These are phyloP conservation scores for Candida labiduridarum DNA, from an alignment of 1,139 yeast genomes.

Conservation along the genomic window DNA sequence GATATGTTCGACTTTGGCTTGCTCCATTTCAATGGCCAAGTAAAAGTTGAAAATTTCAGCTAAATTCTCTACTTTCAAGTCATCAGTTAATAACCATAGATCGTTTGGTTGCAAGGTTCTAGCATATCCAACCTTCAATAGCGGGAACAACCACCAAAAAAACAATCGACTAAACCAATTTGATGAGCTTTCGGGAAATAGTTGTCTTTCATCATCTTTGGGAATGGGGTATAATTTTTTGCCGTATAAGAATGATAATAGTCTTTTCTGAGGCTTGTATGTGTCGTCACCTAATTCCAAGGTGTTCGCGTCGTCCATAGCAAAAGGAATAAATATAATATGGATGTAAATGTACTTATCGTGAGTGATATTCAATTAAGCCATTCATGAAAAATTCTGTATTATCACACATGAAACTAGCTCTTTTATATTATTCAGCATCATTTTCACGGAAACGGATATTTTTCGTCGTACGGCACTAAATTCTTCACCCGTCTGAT, in stretches of 20 bases:
- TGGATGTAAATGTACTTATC: too few relatives aligned
- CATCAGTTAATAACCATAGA: conserved; percentile 54
- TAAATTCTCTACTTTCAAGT: conserved; percentile 51
- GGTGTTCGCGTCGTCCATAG: conserved; percentile 14
- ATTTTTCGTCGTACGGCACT: too few relatives aligned
- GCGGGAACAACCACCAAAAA: conserved; percentile 62
- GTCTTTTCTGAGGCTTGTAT: conserved; percentile 20
- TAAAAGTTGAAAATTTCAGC: conserved; percentile 32
- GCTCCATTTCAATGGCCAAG: conserved; percentile 38
- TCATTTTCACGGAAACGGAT: too few relatives aligned
- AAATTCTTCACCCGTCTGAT: too few relatives aligned
- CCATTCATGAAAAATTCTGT: too few relatives aligned
- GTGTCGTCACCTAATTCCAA: conserved; percentile 17
- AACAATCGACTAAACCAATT: conserved; percentile 37
- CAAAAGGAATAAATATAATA: background rate
- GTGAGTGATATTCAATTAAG: too few relatives aligned
- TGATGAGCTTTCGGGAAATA: conserved; percentile 38
- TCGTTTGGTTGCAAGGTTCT: conserved; percentile 69
- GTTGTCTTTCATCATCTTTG: conserved; percentile 47
- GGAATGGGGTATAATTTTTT: conserved; percentile 44
- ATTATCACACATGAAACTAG: too few relatives aligned
- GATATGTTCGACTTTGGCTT: conserved; percentile 24
- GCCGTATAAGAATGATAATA: conserved; percentile 18
- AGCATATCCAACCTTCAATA: conserved; percentile 63
- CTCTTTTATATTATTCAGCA: too few relatives aligned